These are phyloP conservation scores for Staphylotrichum tortipilum DNA, from an alignment of 495 filamentous ascomycete species.

Conservation along the genomic window DNA sequence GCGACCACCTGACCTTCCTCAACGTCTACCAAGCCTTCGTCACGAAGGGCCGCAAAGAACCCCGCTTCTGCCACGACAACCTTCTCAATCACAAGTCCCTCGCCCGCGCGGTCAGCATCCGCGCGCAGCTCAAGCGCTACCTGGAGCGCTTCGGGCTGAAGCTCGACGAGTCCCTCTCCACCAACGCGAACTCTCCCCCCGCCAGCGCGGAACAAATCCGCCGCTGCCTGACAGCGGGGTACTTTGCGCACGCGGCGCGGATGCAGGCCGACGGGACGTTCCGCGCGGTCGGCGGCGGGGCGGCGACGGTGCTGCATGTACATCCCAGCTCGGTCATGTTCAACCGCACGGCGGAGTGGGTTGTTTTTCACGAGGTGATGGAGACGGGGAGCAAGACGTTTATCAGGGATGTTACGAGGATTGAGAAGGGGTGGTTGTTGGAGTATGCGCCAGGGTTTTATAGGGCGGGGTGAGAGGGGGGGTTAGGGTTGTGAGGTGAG, in stretches of 20 bases:
- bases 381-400: constrained; percentile 85
- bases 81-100: constrained; percentile 78
- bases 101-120: constrained; percentile 73
- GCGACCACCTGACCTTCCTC: constrained; percentile 87
- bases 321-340: constrained; percentile 95
- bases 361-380: constrained; percentile 91
- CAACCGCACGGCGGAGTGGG: constrained; percentile 96
- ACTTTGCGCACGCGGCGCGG: constrained; percentile 89
- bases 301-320: constrained; percentile 64
- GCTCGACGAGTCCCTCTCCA: constrained; percentile 49
- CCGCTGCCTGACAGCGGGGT: constrained; percentile 82
- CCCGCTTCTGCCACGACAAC: constrained; percentile 80
- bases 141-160: constrained; percentile 76
- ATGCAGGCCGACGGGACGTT: constrained; percentile 96
- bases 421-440: constrained; percentile 82
- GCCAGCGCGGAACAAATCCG: constrained; percentile 62
- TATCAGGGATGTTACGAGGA: constrained; percentile 84
- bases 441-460: constrained; percentile 89
- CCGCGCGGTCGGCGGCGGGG: constrained; percentile 67
- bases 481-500: neutral
- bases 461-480: constrained; percentile 32
- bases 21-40: constrained; percentile 92
- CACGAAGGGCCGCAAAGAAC: constrained; percentile 74
- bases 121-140: constrained; percentile 77
- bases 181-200: constrained; percentile 2